Conservation (phyloP, 768 basidiomycete genomes). For the Leccinum sublutescens region DNA sequence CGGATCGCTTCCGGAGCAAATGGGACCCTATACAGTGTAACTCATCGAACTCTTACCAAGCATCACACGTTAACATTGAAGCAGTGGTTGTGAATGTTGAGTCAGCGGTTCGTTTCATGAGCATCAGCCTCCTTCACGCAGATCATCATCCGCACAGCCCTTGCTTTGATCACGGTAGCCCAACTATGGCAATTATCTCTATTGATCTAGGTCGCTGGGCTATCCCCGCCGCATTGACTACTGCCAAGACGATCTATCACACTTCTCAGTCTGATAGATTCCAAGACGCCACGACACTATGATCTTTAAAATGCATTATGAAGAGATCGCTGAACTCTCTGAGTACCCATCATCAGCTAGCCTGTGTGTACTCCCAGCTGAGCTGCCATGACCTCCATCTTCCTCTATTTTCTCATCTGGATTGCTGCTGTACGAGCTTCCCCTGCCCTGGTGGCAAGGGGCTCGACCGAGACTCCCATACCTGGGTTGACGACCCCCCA, state of each 20-base stretch:
- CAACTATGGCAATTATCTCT: background rate
- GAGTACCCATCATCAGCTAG: background rate
- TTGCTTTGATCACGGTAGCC: background rate
- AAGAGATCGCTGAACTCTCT: background rate
- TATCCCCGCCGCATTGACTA: background rate
- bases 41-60: too few species aligned
- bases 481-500: slow-evolving; percentile 38
- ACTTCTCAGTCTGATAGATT: background rate
- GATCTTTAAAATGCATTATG: background rate
- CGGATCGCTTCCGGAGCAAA: too few species aligned
- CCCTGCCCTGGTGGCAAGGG: slow-evolving; percentile 29
- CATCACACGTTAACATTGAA: too few species aligned
- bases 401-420: slow-evolving; percentile 9
- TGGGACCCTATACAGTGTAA: too few species aligned
- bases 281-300: background rate
- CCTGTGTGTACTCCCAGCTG: background rate
- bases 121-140: background rate
- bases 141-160: background rate
- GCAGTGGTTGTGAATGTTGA: too few species aligned
- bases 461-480: slow-evolving; percentile 21
- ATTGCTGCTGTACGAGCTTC: slow-evolving; percentile 6
- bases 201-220: background rate
- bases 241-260: background rate
- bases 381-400: slow-evolving; percentile 5
- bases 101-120: too few species aligned